phyloP scores from a whole-genome alignment of 371 early-diverging fungal genomes.

The Gilbertella persicaria region DNA sequence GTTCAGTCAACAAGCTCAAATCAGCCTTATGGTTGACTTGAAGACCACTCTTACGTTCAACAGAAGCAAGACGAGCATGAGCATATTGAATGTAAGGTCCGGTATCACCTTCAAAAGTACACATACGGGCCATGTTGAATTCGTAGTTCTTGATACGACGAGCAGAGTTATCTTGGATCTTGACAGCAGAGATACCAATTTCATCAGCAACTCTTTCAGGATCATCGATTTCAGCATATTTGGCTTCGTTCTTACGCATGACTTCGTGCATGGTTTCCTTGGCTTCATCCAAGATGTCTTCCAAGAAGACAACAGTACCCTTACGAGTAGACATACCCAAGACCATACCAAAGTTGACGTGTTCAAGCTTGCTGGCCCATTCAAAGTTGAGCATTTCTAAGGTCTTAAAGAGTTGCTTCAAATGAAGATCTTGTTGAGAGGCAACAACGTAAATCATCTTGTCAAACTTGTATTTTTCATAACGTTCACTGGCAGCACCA shows the following conservation, averaged over 20 bases:
- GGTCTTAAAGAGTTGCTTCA: conserved; percentile 96
- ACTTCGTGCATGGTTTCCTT: conserved; percentile 92
- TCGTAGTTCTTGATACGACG: conserved; percentile 97
- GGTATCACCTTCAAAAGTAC: conserved; percentile 98
- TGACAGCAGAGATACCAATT: conserved; percentile 89
- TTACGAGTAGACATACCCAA: conserved; percentile 98
- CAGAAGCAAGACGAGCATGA: conserved; percentile 94
- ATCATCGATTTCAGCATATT: conserved; percentile 84
- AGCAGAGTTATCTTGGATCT: conserved; percentile 96
- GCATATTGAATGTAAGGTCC: conserved; percentile 99
- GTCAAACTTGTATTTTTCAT: conserved; percentile 90
- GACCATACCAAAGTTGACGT: conserved; percentile 98
- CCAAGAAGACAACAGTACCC: conserved; percentile 98
- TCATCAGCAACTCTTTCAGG: conserved; percentile 82
- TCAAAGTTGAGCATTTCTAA: conserved; percentile 82
- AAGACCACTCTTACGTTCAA: conserved; percentile 81
- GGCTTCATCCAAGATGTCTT: conserved; percentile 94
- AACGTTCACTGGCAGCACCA: conserved; percentile 95
- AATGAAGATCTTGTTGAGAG: conserved; percentile 94
- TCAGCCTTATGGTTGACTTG: conserved; percentile 64
- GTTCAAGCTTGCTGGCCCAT: conserved; percentile 82
- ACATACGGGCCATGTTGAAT: conserved; percentile 96
- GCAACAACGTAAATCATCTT: conserved; percentile 97
- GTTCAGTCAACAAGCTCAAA: conserved; percentile 70
- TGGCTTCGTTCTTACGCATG: conserved; percentile 89